Base-by-base conservation (phyloP, 2,329 filamentous ascomycete genomes). In the Aspergillus caelatus region DNA sequence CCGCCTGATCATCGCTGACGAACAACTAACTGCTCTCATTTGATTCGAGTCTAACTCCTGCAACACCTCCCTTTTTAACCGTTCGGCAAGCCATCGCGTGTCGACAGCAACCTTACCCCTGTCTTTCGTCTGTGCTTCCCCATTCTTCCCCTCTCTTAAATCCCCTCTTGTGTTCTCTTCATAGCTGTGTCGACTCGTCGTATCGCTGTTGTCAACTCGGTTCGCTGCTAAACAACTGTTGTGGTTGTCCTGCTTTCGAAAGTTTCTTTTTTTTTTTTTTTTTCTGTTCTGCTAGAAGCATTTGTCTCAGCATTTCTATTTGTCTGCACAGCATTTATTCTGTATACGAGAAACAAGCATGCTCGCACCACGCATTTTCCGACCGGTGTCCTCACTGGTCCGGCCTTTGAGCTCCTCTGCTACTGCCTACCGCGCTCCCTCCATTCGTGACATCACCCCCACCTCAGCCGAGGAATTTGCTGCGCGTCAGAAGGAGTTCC, bases 401-500 rank as follows among this genome's bases (percentile, higher is more conserved):
- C 84, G 88, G 71, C 80, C 86, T 70, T 85, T 91, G 74, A 83
- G 83, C 75, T 84, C 85, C 62, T 86, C 87, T 63, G 77, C 83
- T 62, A 66, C 76, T 68, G 72, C 76, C 68, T 77, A 78, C 66
- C 84, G 83, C 63, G 82, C 88, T 23, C 95, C 95, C n/a, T 88
- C 91, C 43, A 87, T 99, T 69, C 90, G 91, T 77, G 94, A 99
- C 80, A 88, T 99, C 83, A 90, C 84, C 53, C 87, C 89, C 56
- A 84, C 91, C 67, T 87, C 88, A 66, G 89, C 91, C 68, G 84
- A 89, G 59, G 83, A 85, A 62, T 99, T 98, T 85, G 92, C 91
- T 77, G 82, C 85, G 73, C 92, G 91, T 79, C 94, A 97, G 82
- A 90, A 90, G 79, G 85, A 89, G 74, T 98, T 97, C 82, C 91